Percentiles rank a stretch among this genome's conserved stretches.
phyloP scores from a whole-genome alignment of 2,329 filamentous ascomycete genomes.

The Phoma sp. region DNA sequence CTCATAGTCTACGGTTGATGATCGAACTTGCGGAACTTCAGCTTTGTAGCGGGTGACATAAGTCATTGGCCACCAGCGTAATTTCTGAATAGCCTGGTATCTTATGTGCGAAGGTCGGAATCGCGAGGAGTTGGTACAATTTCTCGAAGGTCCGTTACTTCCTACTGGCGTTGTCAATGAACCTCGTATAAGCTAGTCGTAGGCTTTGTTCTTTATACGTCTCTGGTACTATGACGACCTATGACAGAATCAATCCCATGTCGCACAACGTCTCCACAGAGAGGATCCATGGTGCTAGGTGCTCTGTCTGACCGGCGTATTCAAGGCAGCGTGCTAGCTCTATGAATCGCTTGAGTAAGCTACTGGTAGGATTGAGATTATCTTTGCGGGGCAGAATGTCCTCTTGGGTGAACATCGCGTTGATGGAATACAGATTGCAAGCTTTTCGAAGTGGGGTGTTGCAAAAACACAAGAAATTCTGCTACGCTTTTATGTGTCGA shows the following conservation, averaged over 20 bases:
- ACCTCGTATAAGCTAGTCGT: neutral
- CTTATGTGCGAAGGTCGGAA: neutral
- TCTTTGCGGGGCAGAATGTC: constrained; percentile 41
- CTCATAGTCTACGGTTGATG: constrained; percentile 22
- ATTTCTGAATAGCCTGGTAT: neutral
- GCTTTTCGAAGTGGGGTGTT: constrained; percentile 51
- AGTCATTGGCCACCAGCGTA: neutral
- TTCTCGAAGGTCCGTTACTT: neutral
- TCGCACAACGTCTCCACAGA: too few species aligned
- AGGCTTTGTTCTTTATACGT: neutral
- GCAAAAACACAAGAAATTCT: constrained; percentile 48
- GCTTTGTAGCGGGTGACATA: neutral
- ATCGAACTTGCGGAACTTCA: constrained; percentile 46
- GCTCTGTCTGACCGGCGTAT: constrained; percentile 75
- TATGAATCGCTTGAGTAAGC: constrained; percentile 51
- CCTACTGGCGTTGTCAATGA: too few species aligned
- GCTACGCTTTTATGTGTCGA: constrained; percentile 46
- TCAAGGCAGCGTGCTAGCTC: constrained; percentile 70
- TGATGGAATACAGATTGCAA: constrained; percentile 52
- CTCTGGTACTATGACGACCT: too few species aligned
- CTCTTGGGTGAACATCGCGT: constrained; percentile 46
- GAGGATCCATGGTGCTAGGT: constrained; percentile 56
- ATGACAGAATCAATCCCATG: too few species aligned
- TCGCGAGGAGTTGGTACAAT: neutral
- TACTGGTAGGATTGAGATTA: constrained; percentile 43